These are phyloP conservation scores for Ananas comosus DNA, from an alignment of 176 grass and related monocot species.

Conservation along the genomic window DNA sequence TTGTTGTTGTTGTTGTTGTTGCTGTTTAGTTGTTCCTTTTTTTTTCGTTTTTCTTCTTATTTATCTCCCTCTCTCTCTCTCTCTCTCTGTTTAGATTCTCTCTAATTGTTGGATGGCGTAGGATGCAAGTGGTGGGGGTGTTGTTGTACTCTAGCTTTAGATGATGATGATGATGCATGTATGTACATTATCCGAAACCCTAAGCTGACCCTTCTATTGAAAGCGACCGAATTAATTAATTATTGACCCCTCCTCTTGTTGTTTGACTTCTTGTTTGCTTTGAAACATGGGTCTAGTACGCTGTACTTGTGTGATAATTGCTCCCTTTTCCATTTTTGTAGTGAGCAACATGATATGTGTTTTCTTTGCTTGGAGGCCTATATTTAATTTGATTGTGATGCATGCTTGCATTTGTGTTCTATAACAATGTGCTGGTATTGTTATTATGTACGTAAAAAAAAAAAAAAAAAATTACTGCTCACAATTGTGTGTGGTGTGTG, in stretches of 20 bases:
- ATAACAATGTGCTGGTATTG: too few species aligned
- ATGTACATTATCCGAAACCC: constrained; percentile 16
- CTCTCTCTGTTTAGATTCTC: not conserved
- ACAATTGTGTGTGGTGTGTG: too few species aligned
- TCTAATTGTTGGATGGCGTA: constrained; percentile 6
- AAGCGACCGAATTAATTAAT: constrained; percentile 19
- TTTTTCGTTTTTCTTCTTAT: too few species aligned
- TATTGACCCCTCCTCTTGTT: not conserved
- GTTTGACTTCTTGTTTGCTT: constrained; percentile 3
- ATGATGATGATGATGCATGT: not conserved
- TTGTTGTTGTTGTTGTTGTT: not conserved
- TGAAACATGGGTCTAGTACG: not conserved
- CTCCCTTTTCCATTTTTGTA: too few species aligned
- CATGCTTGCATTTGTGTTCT: too few species aligned
- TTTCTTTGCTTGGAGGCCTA: too few species aligned
- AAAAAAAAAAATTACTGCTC: too few species aligned
- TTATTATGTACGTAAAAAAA: too few species aligned
- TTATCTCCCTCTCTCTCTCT: not conserved
- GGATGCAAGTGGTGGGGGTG: constrained; percentile 7
- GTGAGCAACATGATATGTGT: too few species aligned
- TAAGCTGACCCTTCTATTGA: constrained; percentile 29
- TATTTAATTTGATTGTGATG: too few species aligned
- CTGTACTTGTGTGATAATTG: too few species aligned
- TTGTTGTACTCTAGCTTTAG: constrained; percentile 33
- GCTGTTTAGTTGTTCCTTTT: not conserved